A percentile compares a stretch with the other conserved stretches of the same genome.
phyloP scores from a whole-genome alignment of 768 basidiomycete species.

The Pulveroboletus sp. region DNA sequence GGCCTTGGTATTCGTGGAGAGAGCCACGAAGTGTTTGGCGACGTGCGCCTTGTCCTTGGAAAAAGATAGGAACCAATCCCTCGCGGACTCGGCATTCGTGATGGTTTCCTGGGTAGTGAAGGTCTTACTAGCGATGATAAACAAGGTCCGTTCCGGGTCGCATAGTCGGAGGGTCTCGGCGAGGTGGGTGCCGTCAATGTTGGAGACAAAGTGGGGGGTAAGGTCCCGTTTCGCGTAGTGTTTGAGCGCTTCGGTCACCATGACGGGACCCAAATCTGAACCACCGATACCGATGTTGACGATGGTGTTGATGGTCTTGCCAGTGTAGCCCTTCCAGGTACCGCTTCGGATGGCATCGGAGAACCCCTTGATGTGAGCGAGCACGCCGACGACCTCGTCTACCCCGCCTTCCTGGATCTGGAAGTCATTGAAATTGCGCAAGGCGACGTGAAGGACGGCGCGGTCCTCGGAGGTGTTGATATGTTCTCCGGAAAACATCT shows the following conservation, averaged over 20 bases:
- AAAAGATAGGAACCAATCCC: slow-evolving; percentile 85
- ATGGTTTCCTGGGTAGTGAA: slow-evolving; percentile 99
- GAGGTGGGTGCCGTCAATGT: slow-evolving; percentile 97
- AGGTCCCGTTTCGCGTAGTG: slow-evolving; percentile 87
- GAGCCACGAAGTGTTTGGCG: slow-evolving; percentile 97
- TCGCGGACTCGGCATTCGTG: slow-evolving; percentile 93
- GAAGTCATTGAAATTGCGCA: slow-evolving; percentile 77
- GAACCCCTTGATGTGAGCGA: slow-evolving; percentile 91
- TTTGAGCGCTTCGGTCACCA: slow-evolving; percentile 98
- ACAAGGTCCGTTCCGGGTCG: slow-evolving; percentile 89
- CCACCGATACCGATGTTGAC: slow-evolving; percentile 99
- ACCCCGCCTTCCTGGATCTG: slow-evolving; percentile 77
- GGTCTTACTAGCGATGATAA: slow-evolving; percentile 98
- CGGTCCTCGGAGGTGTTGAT: slow-evolving; percentile 99
- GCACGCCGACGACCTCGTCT: slow-evolving; percentile 76
- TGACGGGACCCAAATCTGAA: slow-evolving; percentile 95
- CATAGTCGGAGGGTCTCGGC: slow-evolving; percentile 80
- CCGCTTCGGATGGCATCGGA: slow-evolving; percentile 80
- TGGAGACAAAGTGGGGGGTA: slow-evolving; percentile 85
- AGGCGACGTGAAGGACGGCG: slow-evolving; percentile 91
- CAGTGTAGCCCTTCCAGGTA: slow-evolving; percentile 95
- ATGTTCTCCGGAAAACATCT: slow-evolving; percentile 93
- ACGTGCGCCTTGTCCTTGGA: slow-evolving; percentile 90
- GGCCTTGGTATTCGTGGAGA: slow-evolving; percentile 93
- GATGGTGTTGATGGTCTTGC: slow-evolving; percentile 88